Conservation (phyloP, 2,329 filamentous ascomycete species). For the Alternaria ventricosa region DNA sequence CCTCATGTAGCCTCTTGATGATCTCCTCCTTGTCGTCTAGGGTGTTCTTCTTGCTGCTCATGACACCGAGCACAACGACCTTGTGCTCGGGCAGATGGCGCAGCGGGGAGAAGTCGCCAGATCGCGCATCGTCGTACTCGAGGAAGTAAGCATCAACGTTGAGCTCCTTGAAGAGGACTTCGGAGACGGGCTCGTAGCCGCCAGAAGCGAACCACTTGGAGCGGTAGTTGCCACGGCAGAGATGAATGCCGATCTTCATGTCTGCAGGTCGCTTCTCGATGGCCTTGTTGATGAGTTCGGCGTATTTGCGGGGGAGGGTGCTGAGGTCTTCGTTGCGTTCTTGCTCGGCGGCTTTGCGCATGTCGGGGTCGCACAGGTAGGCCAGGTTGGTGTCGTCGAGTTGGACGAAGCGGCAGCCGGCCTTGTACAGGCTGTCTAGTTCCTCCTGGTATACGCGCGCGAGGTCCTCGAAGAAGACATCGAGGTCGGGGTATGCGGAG, state of each 20-base stretch:
- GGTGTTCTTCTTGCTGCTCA: slow-evolving; percentile 64
- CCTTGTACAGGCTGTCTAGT: slow-evolving; percentile 59
- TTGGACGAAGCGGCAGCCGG: slow-evolving; percentile 64
- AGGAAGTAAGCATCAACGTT: slow-evolving; percentile 66
- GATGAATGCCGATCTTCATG: slow-evolving; percentile 63
- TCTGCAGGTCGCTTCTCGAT: slow-evolving; percentile 60
- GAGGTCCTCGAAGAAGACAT: slow-evolving; percentile 63
- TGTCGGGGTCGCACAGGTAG: slow-evolving; percentile 64
- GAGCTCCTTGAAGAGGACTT: slow-evolving; percentile 63
- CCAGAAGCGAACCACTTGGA: slow-evolving; percentile 65
- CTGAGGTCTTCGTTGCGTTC: slow-evolving; percentile 59
- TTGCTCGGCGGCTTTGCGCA: slow-evolving; percentile 59
- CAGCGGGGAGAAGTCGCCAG: slow-evolving; percentile 62
- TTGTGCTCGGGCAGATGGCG: slow-evolving; percentile 62
- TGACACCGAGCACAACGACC: slow-evolving; percentile 62
- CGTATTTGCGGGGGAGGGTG: slow-evolving; percentile 60
- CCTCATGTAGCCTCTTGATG: slow-evolving; percentile 46
- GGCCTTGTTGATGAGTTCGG: slow-evolving; percentile 61
- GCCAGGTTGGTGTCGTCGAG: slow-evolving; percentile 67
- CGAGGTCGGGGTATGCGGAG: slow-evolving; percentile 61
- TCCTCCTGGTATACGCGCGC: slow-evolving; percentile 64
- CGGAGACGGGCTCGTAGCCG: slow-evolving; percentile 64
- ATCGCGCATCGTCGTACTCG: slow-evolving; percentile 65
- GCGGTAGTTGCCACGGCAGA: slow-evolving; percentile 65
- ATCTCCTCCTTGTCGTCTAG: slow-evolving; percentile 59